Evolutionary conservation across 495 filamentous ascomycete genomes (phyloP).

Genomic region (Talaromyces stipitatus): DNA sequence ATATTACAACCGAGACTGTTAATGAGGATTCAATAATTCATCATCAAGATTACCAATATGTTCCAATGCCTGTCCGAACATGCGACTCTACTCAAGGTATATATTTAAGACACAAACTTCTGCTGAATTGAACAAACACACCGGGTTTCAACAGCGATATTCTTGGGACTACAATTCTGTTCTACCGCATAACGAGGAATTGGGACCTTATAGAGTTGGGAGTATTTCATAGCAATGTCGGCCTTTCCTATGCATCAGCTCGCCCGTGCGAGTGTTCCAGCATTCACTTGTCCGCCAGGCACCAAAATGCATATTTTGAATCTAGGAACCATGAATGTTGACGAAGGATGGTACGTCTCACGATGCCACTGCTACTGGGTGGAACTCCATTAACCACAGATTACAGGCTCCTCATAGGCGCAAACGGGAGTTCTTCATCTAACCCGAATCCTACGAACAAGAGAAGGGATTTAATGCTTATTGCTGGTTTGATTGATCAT

Average conservation of each 20-base stretch:
- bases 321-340: slow-evolving; percentile 18
- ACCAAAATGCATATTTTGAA: slow-evolving; percentile 26
- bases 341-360: slow-evolving; percentile 12
- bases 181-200: neutral
- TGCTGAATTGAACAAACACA: too few relatives aligned
- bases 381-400: neutral
- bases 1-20: too few relatives aligned
- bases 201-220: neutral
- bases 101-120: too few relatives aligned
- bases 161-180: too few relatives aligned
- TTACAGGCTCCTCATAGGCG: slow-evolving; percentile 18
- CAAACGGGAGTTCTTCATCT: slow-evolving; percentile 17
- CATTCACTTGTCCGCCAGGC: slow-evolving; percentile 9
- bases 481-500: slow-evolving; percentile 42
- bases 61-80: too few relatives aligned
- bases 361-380: neutral
- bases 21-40: too few relatives aligned
- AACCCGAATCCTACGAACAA: slow-evolving; percentile 22
- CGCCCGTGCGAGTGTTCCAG: neutral
- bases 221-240: neutral
- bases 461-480: slow-evolving; percentile 33
- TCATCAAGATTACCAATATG: too few relatives aligned
- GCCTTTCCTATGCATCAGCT: neutral
- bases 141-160: too few relatives aligned
- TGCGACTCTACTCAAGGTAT: too few relatives aligned